Conservation (phyloP, 2,329 filamentous ascomycete species). For the Saccharata proteae region DNA sequence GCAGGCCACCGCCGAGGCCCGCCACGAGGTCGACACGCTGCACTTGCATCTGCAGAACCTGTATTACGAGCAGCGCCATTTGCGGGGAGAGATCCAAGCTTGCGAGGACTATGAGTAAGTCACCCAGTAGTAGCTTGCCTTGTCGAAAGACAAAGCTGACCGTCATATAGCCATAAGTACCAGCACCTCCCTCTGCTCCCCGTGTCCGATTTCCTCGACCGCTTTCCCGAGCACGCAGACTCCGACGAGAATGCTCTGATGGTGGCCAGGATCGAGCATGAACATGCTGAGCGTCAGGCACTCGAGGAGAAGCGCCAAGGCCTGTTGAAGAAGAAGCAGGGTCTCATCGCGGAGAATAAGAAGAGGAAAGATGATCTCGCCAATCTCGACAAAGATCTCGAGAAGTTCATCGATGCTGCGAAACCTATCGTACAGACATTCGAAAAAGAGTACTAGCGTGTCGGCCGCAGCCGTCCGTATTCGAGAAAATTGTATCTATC, state of each 20-base stretch:
- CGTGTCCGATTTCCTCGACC: slow-evolving; percentile 64
- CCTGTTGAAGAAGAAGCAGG: slow-evolving; percentile 51
- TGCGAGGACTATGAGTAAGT: slow-evolving; percentile 87
- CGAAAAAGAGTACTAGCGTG: slow-evolving; percentile 57
- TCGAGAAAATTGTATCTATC: too few species aligned
- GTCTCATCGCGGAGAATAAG: slow-evolving; percentile 66
- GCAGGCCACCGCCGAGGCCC: slow-evolving; percentile 68
- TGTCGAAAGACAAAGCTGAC: slow-evolving; percentile 2
- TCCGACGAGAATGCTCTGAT: slow-evolving; percentile 54
- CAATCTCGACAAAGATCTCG: slow-evolving; percentile 80
- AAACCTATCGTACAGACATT: slow-evolving; percentile 82
- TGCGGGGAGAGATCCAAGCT: slow-evolving; percentile 78
- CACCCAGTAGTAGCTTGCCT: neutral
- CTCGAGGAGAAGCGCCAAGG: slow-evolving; percentile 71
- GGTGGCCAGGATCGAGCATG: slow-evolving; percentile 82
- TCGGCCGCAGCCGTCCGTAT: too few species aligned
- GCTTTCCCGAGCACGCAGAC: slow-evolving; percentile 46
- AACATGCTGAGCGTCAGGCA: slow-evolving; percentile 70
- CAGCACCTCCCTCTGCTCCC: slow-evolving; percentile 74
- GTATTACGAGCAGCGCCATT: slow-evolving; percentile 87
- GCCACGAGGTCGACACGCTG: slow-evolving; percentile 81
- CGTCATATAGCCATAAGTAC: slow-evolving; percentile 62
- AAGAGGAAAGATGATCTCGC: slow-evolving; percentile 87
- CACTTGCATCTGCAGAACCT: slow-evolving; percentile 91
- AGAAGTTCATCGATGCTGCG: slow-evolving; percentile 85